These are phyloP conservation scores for Pharnaceum exiguum DNA, from an alignment of 148 eudicot species.

Conservation along the genomic window DNA sequence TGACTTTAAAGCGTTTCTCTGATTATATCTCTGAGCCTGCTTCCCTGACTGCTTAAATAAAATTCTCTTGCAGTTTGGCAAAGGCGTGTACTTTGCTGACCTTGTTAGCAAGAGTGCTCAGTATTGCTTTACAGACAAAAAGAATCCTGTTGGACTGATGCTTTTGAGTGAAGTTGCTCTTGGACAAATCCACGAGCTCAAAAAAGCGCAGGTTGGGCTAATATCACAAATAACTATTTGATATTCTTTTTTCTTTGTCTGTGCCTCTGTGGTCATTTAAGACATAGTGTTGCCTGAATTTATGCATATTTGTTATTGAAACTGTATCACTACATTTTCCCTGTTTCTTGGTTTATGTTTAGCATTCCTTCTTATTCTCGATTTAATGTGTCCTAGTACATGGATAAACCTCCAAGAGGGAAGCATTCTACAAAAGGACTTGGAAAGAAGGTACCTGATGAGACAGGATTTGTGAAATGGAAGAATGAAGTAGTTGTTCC, in stretches of 20 bases:
- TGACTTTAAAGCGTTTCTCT: not conserved
- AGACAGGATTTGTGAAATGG: slow-evolving; percentile 69
- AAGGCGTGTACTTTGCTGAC: slow-evolving; percentile 97
- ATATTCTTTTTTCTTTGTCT: not conserved
- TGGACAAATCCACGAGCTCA: slow-evolving; percentile 82
- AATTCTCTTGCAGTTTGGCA: slow-evolving; percentile 71
- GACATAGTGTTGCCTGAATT: not conserved
- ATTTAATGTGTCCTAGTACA: slow-evolving; percentile 38
- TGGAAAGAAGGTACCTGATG: slow-evolving; percentile 77
- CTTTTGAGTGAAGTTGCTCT: slow-evolving; percentile 94
- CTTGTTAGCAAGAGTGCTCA: slow-evolving; percentile 99
- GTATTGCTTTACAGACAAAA: slow-evolving; percentile 79
- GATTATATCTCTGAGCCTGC: not conserved
- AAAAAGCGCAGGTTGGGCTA: slow-evolving; percentile 59
- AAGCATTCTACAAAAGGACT: slow-evolving; percentile 98
- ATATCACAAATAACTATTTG: not conserved
- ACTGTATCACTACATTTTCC: not conserved
- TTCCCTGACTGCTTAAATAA: not conserved
- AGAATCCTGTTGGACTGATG: slow-evolving; percentile 94
- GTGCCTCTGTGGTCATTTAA: too few relatives aligned
- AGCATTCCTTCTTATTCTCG: not conserved
- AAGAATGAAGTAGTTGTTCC: slow-evolving; percentile 84
- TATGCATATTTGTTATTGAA: not conserved
- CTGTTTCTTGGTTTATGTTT: not conserved
- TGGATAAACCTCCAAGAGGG: slow-evolving; percentile 91